A percentile compares a stretch with the other conserved stretches of the same genome.
Evolutionary conservation across 192 early-diverging fungal species (phyloP).

Genomic region (Chytriomyces sp.): DNA sequence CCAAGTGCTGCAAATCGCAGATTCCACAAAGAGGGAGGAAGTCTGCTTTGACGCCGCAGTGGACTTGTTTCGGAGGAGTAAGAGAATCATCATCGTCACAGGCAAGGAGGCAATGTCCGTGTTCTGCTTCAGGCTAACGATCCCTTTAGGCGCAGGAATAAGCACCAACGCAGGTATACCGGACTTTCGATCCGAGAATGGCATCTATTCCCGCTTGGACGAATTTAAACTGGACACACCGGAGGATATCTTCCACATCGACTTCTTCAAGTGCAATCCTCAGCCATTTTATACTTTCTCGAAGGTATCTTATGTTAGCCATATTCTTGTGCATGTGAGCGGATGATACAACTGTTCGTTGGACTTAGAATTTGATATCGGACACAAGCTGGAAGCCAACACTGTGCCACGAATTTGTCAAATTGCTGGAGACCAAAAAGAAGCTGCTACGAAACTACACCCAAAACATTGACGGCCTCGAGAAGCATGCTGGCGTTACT

Average conservation of each 20-base stretch:
- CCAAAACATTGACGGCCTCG: constrained; percentile 97
- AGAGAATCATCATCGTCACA: constrained; percentile 88
- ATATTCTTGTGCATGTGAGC: neutral
- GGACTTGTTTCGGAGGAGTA: constrained; percentile 57
- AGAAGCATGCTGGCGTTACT: constrained; percentile 83
- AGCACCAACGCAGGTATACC: constrained; percentile 93
- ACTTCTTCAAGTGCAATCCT: constrained; percentile 85
- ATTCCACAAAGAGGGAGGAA: too few species aligned
- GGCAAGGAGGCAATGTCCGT: constrained; percentile 60
- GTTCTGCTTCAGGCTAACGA: neutral
- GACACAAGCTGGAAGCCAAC: constrained; percentile 91
- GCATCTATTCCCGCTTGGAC: constrained; percentile 84
- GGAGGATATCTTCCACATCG: constrained; percentile 91
- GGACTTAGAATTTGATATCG: constrained; percentile 34
- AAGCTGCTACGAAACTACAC: constrained; percentile 94
- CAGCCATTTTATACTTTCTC: constrained; percentile 97
- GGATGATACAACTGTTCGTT: neutral
- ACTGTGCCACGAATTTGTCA: constrained; percentile 86
- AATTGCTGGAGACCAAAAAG: constrained; percentile 81
- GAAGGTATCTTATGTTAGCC: constrained; percentile 41
- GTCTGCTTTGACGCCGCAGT: constrained; percentile 58
- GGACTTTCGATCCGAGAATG: constrained; percentile 91
- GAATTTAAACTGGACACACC: constrained; percentile 92
- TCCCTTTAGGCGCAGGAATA: constrained; percentile 67
- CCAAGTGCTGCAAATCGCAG: constrained; percentile 14